Evolutionary conservation across 2,329 filamentous ascomycete species (phyloP), one percentile per base, ranked within the genome.

Genomic region (Boeremia lycopersici): DNA sequence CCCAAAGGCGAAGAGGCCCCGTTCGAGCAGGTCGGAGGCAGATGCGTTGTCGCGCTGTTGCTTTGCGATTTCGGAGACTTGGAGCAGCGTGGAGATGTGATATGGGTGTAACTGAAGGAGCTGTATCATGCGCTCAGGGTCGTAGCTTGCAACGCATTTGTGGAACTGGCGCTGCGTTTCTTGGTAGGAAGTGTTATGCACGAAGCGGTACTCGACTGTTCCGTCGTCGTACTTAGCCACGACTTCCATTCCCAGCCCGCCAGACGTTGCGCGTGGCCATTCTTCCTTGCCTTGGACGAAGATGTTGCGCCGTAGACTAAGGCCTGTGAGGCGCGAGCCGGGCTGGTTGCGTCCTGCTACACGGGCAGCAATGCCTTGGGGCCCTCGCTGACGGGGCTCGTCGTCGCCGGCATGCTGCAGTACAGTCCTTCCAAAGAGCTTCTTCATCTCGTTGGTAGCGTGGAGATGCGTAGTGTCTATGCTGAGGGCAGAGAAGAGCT

Each of bases 1-100:
- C n/a, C 93, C 95, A 71, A 98, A 93, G 0, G 90, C 90, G 77
- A 97, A 98, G 6, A 99, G 82, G 0, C 93, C 93, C 40, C 95
- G 85, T 76, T 98, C 93, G 48, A 96, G 86, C 1, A 98, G 83
- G 67, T 98, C 93, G 3, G 91, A 89, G 0, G 93, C 88, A 4
- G 95, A 84, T 1, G 93, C 86, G 72, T 92, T 88, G 70, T 98
- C 95, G 48, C 91, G 86, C 70, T 97, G 91, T 62, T 96, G 90
- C 72, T 95, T 93, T 11, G 92, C 92, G 44, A 98, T 89, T 71
- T 91, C 91, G 58, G 91, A 96, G 26, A 96, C 92, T 72, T 97
- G 93, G 19, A 98, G 86, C n/a, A 98, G 83, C 2, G 91, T 93
- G 1, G 91, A 95, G 62, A 98, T 89, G 71, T 98, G 93, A 73